Evolutionary conservation across 2,329 filamentous ascomycete genomes (phyloP), one percentile per base, ranked within the genome.

Genomic region (Macroventuria anomochaeta): DNA sequence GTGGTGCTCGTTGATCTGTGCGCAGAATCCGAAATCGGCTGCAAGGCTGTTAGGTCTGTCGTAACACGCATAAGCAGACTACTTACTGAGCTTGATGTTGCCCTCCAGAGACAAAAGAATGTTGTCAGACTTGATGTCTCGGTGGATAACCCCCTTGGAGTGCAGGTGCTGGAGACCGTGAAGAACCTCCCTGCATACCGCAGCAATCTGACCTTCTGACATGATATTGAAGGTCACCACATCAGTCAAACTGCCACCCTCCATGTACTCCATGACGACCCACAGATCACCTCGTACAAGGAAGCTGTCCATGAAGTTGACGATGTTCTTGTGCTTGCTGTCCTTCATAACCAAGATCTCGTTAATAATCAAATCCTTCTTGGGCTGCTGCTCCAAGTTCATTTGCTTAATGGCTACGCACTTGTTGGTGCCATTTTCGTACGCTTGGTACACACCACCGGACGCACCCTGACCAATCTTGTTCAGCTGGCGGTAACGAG

Each of bases 251-350:
- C 92, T 97, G 59, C 95, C 95, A 55, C 95, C 95, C 76, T 99
- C 93, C 95, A 99, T 99, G 70, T 93, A 99, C 77, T 99, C 95
- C 95, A 99, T 99, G 28, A 97, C 91, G 1, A 99, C 95, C 95
- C 95, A 99, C 25, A 99, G 80, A 75, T 97, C 95, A 36, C 93
- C 90, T 11, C 86, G 85, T 53, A 93, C 89, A 10, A 99, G 81
- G 75, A 93, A 97, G 74, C 93, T 97, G 79, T 97, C 95, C 79
- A 97, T 93, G 76, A 97, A 99, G 76, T 99, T 99, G 77, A 99
- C 95, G 76, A 99, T 96, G 73, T 97, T 97, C 68, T 92, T 93
- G 73, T 99, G 95, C 53, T 91, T 95, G 81, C 93, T 97, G 69
- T 97, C 95, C 79, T 96, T 96, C 95, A 99, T 99, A 53, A 99